Base-by-base conservation (phyloP, 805 yeast genomes). In the Groenewaldozyma tartarivorans region DNA sequence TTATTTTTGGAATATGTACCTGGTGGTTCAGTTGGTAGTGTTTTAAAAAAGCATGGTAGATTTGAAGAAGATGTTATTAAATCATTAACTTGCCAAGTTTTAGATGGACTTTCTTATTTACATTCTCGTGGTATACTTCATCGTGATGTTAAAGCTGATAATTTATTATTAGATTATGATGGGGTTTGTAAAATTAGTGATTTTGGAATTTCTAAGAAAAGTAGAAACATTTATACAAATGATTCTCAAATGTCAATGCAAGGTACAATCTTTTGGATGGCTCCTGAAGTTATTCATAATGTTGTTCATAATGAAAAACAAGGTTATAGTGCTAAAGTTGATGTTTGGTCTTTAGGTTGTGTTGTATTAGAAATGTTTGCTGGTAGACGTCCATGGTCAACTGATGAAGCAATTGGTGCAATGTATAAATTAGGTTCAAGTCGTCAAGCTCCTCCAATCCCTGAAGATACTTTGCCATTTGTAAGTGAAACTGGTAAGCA, bases 201-300 rank as follows among this genome's bases (percentile, higher is more conserved):
- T 61, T 92, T 92, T 64, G 98, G 98, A 35, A 92, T 92, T 39
- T 87, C 96, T 33, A 88, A 86, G 58, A 76, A 78, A 54, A 76
- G 86, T 9, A 73, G 78, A 35, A 31, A 92, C 56, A 84, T 90
- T 19, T 90, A 92, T 58, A 79, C 83, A 22, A 87, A 92, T 58
- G 79, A 85, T 52, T 86, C 95, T 3, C 96, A 86, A 41, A 84
- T 88, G 95, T 88, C 96, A 9, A 86, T 85, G 94, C 95, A 94
- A 61, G 99, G 99, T 19, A 88, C 98, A 0, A 86, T 94, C 1
- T 92, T 88, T 60, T 92, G 98, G 98, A 92, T 92, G 98, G 99
- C 99, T 1, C 99, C 99, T 0, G 99, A 92, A 57, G 95, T 94
- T 48, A 87, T 92, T 38, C 90, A 87, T 57, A 86, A 85, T 44